Conservation (phyloP, 371 early-diverging fungal species). For the Dipsacomyces acuminosporus region DNA sequence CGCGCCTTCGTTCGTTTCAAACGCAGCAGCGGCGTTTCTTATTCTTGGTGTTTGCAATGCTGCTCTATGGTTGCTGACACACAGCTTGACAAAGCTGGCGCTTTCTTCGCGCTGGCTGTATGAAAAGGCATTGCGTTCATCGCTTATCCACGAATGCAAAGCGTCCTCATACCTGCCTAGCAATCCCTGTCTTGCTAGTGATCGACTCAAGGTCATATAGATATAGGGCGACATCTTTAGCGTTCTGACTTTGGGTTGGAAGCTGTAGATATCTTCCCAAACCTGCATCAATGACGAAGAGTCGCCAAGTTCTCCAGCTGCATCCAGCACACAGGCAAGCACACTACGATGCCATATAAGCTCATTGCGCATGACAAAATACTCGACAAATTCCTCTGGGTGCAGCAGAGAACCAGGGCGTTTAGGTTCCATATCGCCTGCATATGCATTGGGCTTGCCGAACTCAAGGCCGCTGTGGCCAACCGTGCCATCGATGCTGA, state of each 20-base stretch:
- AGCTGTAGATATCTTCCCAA: slow-evolving; percentile 27
- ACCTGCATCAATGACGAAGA: slow-evolving; percentile 13
- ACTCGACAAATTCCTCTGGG: slow-evolving; percentile 21
- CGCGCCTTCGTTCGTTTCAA: no score
- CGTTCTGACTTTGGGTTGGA: slow-evolving; percentile 11
- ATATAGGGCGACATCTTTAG: slow-evolving; percentile 26
- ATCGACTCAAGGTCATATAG: slow-evolving; percentile 31
- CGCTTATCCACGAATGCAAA: slow-evolving; percentile 14
- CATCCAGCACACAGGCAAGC: slow-evolving; percentile 18
- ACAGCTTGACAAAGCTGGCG: slow-evolving; percentile 1
- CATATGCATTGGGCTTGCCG: no score
- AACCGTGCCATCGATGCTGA: slow-evolving; percentile 8
- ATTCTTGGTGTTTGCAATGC: no score
- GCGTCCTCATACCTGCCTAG: slow-evolving; percentile 12
- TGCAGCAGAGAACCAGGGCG: slow-evolving; percentile 6
- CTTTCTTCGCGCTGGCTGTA: slow-evolving; percentile 13
- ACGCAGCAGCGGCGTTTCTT: no score
- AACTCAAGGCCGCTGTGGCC: background rate
- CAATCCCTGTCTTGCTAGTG: slow-evolving; percentile 24
- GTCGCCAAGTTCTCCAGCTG: slow-evolving; percentile 22
- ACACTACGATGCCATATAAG: slow-evolving; percentile 37
- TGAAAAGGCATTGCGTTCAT: slow-evolving; percentile 23
- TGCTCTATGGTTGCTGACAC: no score
- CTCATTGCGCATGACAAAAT: slow-evolving; percentile 23
- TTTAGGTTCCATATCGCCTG: background rate